Percentiles rank a stretch among this genome's conserved stretches.
Conservation (phyloP, 345 rosid species). For the Alliaria petiolata region DNA sequence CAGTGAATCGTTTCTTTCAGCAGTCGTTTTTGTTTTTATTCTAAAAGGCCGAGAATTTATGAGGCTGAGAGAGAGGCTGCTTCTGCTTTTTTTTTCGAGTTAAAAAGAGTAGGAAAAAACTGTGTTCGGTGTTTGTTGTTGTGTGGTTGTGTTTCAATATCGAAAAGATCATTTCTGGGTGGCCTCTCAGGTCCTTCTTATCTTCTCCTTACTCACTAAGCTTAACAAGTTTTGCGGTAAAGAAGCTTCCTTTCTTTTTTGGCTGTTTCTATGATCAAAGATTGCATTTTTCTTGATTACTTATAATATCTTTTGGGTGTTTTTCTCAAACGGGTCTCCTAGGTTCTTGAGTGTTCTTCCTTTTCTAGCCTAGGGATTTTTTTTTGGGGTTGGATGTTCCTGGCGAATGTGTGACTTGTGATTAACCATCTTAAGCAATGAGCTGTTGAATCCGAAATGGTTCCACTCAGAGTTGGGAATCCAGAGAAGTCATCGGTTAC, state of each 20-base stretch:
- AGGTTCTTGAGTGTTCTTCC: conserved; percentile 11
- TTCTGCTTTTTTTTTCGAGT: conserved; percentile 21
- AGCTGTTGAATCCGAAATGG: conserved; percentile 45
- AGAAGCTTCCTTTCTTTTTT: conserved; percentile 27
- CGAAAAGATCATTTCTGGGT: conserved; percentile 45
- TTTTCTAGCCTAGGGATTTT: conserved; percentile 6
- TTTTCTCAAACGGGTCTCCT: conserved; percentile 13
- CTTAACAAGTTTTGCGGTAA: conserved; percentile 12
- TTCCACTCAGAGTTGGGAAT: conserved; percentile 40
- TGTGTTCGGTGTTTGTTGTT: conserved; percentile 25
- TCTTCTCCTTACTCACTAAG: conserved; percentile 19
- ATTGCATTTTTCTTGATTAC: conserved; percentile 1
- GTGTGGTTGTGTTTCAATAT: conserved; percentile 67
- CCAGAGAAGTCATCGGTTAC: conserved; percentile 36
- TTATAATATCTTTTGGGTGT: conserved; percentile 21
- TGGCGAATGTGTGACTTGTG: conserved; percentile 9
- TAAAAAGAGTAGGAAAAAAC: no score
- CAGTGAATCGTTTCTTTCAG: conserved; percentile 27
- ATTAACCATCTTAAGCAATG: conserved; percentile 27
- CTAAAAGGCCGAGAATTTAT: conserved; percentile 38
- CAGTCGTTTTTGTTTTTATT: conserved; percentile 31
- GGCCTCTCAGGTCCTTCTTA: conserved; percentile 37
- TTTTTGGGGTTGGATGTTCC: conserved; percentile 10
- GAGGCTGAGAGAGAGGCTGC: conserved; percentile 43
- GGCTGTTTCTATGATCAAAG: conserved; percentile 14